Evolutionary conservation across 768 basidiomycete species (phyloP).

Genomic region (Lanmaoa rubissima): DNA sequence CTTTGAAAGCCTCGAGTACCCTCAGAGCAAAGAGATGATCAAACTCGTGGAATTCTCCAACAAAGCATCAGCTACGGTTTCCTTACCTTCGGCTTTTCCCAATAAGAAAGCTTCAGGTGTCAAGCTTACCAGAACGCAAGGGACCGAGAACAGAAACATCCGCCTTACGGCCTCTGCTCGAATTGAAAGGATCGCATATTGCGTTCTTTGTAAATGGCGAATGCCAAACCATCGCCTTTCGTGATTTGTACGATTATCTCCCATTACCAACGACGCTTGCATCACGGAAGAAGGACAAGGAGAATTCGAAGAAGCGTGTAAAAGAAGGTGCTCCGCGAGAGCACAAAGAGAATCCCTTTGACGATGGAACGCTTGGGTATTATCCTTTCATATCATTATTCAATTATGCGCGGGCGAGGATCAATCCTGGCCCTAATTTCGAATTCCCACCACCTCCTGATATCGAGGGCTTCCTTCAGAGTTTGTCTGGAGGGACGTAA

Average conservation of each 20-base stretch:
- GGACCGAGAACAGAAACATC: constrained; percentile 32
- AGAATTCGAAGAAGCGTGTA: constrained; percentile 51
- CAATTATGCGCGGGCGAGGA: constrained; percentile 77
- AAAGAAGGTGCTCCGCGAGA: constrained; percentile 65
- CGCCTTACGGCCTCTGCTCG: constrained; percentile 64
- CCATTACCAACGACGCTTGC: constrained; percentile 68
- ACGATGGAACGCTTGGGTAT: constrained; percentile 94
- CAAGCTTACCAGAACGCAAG: constrained; percentile 61
- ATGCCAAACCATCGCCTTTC: constrained; percentile 79
- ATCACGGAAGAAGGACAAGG: constrained; percentile 58
- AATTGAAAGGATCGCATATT: constrained; percentile 66
- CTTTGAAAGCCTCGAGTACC: constrained; percentile 91
- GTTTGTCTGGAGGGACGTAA: constrained; percentile 32
- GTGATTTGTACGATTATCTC: constrained; percentile 86
- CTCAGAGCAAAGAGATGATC: constrained; percentile 88
- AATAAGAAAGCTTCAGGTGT: constrained; percentile 66
- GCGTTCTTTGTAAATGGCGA: constrained; percentile 93
- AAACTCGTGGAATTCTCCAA: constrained; percentile 76
- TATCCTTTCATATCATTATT: constrained; percentile 94
- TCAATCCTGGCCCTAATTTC: constrained; percentile 91
- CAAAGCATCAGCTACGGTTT: constrained; percentile 53
- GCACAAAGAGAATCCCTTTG: constrained; percentile 80
- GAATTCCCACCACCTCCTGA: constrained; percentile 76
- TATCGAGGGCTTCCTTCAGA: constrained; percentile 60
- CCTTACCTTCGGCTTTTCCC: constrained; percentile 52